A percentile compares a stretch with the other conserved stretches of the same genome.
Conservation (phyloP, 208 protist genomes). For the Angomonas ambiguus region DNA sequence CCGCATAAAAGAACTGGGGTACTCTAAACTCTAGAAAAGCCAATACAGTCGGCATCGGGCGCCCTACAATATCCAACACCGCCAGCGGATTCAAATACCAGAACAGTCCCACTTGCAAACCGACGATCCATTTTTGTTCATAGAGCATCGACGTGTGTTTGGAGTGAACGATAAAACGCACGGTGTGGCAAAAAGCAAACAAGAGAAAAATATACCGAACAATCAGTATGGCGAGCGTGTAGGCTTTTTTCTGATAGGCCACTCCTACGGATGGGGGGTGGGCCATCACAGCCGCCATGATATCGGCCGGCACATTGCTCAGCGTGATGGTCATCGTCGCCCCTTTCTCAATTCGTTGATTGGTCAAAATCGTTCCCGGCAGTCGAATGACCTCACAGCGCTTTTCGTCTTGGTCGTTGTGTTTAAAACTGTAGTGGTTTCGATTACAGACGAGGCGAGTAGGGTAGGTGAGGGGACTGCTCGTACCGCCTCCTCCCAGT, state of each 20-base stretch:
- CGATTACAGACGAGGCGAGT: constrained; percentile 4
- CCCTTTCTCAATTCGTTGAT: not conserved
- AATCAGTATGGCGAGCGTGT: constrained; percentile 47
- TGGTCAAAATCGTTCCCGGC: not conserved
- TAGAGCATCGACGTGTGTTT: constrained; percentile 66
- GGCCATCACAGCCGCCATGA: not conserved
- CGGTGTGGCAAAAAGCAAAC: constrained; percentile 50
- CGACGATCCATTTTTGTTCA: constrained; percentile 71
- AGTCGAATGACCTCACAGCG: not conserved
- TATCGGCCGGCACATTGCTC: not conserved
- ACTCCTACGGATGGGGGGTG: constrained; percentile 22
- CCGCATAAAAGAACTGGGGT: constrained; percentile 68
- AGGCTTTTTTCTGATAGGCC: constrained; percentile 47
- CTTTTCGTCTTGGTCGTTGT: constrained; percentile 1
- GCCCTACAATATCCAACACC: constrained; percentile 29
- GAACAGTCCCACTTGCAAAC: constrained; percentile 55
- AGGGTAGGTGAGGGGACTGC: not conserved
- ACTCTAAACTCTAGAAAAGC: constrained; percentile 76
- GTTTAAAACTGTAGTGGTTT: not conserved
- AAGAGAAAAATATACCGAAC: constrained; percentile 71
- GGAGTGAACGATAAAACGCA: constrained; percentile 62
- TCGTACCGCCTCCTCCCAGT: not conserved
- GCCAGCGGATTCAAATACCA: constrained; percentile 80
- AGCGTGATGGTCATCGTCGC: not conserved
- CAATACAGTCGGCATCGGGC: constrained; percentile 39